Evolutionary conservation across 2,329 filamentous ascomycete species (phyloP), one percentile per base, ranked within the genome.

Genomic region (Ilyonectria sp.): DNA sequence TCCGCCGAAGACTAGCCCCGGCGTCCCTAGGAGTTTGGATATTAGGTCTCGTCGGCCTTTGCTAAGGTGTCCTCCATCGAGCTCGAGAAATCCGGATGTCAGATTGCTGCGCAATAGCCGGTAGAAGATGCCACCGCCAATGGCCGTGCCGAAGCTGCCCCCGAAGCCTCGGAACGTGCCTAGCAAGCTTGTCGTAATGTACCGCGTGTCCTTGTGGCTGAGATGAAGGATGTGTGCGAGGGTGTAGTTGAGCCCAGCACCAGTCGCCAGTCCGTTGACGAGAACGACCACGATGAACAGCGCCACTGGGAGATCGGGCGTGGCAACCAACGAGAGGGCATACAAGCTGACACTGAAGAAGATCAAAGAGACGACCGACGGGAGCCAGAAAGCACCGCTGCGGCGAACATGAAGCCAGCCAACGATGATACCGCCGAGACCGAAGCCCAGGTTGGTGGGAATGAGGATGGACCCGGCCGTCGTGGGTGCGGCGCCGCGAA

Each of bases 111-210:
- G 83, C 35, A 95, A 80, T 2, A 89, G 83, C 6, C 93, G 87
- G 46, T 87, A 85, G 76, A 95, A 95, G 60, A 93, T 84, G 0
- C 94, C 94, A 3, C 94, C 93, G 2, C 93, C 93, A 54, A 95
- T 92, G 0, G 93, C 90, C 1, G 91, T 92, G 3, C 94, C 93
- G 73, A 97, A 96, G 58, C 90, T 92, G 15, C 93, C 93, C 0
- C 93, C 92, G 70, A 96, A 95, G 6, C 93, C 93, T 4, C 94
- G 87, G 80, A 95, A 95, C 1, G 93, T 97, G 31, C 91, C 89
- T 4, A 95, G 81, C 47, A 97, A 83, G 13, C 93, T 92, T 0
- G 92, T 94, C 3, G 92, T 89, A 56, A 96, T 89, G 75, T 93
- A 94, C 74, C 95, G 92, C 1, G 90, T 89, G 7, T 88, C 85